These are phyloP conservation scores for Diplodia seriata DNA, from an alignment of 2,329 filamentous ascomycete genomes.

Conservation along the genomic window DNA sequence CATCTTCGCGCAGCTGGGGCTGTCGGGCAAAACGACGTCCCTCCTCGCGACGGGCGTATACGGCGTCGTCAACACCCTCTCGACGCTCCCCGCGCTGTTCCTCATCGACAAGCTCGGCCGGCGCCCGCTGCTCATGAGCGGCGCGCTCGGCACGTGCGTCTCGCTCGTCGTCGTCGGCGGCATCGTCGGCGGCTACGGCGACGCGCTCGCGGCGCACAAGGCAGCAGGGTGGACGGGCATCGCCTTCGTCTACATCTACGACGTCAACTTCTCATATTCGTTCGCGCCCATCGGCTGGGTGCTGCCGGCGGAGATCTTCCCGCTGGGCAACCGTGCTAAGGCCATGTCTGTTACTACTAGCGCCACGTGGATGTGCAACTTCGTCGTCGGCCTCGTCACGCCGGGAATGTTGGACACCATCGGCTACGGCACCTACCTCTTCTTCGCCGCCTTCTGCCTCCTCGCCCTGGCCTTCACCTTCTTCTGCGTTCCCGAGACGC, in stretches of 20 bases:
- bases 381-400: constrained; percentile 68
- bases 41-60: constrained; percentile 62
- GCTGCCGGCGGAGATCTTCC: constrained; percentile 50
- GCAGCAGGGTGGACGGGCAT: constrained; percentile 62
- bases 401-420: constrained; percentile 67
- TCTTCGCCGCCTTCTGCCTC: constrained; percentile 48
- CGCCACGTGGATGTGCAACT: constrained; percentile 67
- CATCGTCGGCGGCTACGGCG: constrained; percentile 60
- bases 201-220: constrained; percentile 59
- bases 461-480: constrained; percentile 39
- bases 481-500: constrained; percentile 44
- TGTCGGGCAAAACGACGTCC: constrained; percentile 36
- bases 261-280: constrained; percentile 68
- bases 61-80: constrained; percentile 62
- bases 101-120: constrained; percentile 63
- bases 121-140: constrained; percentile 58
- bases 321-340: constrained; percentile 56
- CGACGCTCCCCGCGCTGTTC: constrained; percentile 62
- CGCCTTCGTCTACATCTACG: constrained; percentile 28
- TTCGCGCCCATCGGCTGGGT: constrained; percentile 80
- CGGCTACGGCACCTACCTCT: constrained; percentile 51
- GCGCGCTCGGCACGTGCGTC: constrained; percentile 59
- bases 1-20: constrained; percentile 55
- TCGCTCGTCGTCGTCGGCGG: constrained; percentile 40
- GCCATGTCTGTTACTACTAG: constrained; percentile 60